These are phyloP conservation scores for Ustilago xerochloae DNA, from an alignment of 1,284 basidiomycete genomes.

Conservation along the genomic window DNA sequence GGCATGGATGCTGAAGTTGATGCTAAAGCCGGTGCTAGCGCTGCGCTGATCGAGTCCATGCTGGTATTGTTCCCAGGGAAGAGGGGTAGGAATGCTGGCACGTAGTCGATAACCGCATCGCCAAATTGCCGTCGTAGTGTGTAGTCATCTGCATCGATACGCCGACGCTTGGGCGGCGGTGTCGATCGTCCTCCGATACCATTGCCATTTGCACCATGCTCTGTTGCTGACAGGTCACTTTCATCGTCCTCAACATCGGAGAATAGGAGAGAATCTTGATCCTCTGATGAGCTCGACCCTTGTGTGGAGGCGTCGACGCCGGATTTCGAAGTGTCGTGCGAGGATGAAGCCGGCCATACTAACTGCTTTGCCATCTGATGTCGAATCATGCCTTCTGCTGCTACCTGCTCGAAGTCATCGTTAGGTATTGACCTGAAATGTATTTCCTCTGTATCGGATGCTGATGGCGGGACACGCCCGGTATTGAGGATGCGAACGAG, in stretches of 20 bases:
- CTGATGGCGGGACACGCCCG: constrained; percentile 23
- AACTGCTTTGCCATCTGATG: constrained; percentile 22
- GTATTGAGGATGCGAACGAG: constrained; percentile 29
- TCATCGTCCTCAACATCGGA: constrained; percentile 28
- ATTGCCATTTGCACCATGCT: background rate
- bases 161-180: constrained; percentile 13
- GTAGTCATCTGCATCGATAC: background rate
- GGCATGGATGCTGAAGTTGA: too few relatives aligned
- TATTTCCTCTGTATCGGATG: constrained; percentile 17
- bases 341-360: constrained; percentile 19
- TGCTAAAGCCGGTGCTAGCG: background rate
- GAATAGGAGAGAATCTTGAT: constrained; percentile 14
- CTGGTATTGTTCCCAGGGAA: constrained; percentile 9
- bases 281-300: constrained; percentile 20
- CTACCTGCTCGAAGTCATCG: constrained; percentile 18
- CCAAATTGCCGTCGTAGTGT: constrained; percentile 21
- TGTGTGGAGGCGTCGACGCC: constrained; percentile 17
- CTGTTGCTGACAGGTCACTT: constrained; percentile 1
- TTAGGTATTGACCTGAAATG: constrained; percentile 22
- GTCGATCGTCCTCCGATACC: too few relatives aligned
- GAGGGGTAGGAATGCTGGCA: constrained; percentile 35
- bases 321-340: background rate
- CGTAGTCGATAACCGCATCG: constrained; percentile 34
- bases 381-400: constrained; percentile 30
- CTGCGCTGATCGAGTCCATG: background rate